Evolutionary conservation across 805 yeast genomes (phyloP).

Genomic region (Starmerella riodocensis): DNA sequence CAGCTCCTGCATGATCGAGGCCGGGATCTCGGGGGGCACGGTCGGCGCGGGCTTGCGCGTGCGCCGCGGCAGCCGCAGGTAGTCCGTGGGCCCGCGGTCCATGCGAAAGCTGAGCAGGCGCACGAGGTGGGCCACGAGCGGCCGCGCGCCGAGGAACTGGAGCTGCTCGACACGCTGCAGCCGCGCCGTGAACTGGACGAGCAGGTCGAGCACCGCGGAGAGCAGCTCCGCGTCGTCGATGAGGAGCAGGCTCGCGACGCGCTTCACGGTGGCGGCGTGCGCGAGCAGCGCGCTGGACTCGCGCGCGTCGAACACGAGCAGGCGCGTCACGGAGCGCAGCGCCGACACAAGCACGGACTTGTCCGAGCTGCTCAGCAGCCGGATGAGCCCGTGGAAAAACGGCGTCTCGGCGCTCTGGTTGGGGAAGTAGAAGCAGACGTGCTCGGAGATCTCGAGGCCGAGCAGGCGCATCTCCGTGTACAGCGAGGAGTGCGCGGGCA

Average conservation of each 20-base stretch:
- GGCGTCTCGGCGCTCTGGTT: slow-evolving; percentile 62
- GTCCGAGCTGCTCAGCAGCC: slow-evolving; percentile 44
- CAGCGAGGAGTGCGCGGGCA: slow-evolving; percentile 20
- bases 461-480: slow-evolving; percentile 33
- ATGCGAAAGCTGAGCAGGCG: slow-evolving; percentile 40
- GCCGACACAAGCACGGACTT: slow-evolving; percentile 56
- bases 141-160: slow-evolving; percentile 33
- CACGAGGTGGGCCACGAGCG: slow-evolving; percentile 48
- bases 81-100: slow-evolving; percentile 28
- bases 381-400: slow-evolving; percentile 41
- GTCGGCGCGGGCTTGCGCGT: slow-evolving; percentile 52
- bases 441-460: slow-evolving; percentile 63
- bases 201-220: slow-evolving; percentile 62
- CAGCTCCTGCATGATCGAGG: slow-evolving; percentile 45
- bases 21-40: slow-evolving; percentile 48
- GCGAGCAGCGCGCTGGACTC: slow-evolving; percentile 11
- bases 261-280: not conserved
- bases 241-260: slow-evolving; percentile 29
- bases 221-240: slow-evolving; percentile 58
- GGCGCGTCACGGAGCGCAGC: slow-evolving; percentile 64
- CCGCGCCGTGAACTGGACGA: slow-evolving; percentile 67
- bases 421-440: slow-evolving; percentile 66
- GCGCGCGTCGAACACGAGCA: slow-evolving; percentile 44
- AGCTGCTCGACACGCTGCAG: slow-evolving; percentile 42
- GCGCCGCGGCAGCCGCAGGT: slow-evolving; percentile 29